These are phyloP conservation scores for Penicillium palitans DNA, from an alignment of 2,329 filamentous ascomycete genomes.

Conservation along the genomic window DNA sequence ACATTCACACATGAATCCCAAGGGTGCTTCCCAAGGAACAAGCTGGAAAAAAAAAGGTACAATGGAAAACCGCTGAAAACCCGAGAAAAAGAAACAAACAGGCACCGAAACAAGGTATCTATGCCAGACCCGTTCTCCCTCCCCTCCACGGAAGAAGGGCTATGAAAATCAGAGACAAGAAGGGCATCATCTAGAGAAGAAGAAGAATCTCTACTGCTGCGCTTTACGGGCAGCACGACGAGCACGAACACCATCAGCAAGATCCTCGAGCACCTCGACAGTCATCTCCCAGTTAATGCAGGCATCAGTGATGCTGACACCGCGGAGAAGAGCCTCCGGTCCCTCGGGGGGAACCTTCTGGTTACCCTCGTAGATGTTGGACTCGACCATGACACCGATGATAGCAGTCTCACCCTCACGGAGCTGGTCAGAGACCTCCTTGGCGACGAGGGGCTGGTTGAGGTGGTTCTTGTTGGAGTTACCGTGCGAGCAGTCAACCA, in stretches of 20 bases:
- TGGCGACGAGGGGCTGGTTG: conserved; percentile 93
- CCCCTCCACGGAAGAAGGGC: background rate
- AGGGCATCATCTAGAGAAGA: conserved; percentile 13
- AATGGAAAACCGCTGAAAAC: conserved; percentile 15
- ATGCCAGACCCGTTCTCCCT: conserved; percentile 6
- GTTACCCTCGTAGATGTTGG: conserved; percentile 88
- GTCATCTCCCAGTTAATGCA: conserved; percentile 94
- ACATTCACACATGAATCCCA: conserved; percentile 9
- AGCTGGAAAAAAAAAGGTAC: conserved; percentile 7
- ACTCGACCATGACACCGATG: conserved; percentile 98
- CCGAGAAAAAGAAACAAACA: conserved; percentile 12
- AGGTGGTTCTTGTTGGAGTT: conserved; percentile 98
- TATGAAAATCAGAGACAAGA: conserved; percentile 4
- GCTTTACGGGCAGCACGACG: conserved; percentile 58
- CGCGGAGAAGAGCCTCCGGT: conserved; percentile 74
- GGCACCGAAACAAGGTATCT: conserved; percentile 8
- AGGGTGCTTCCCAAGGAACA: background rate
- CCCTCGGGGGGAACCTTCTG: conserved; percentile 87
- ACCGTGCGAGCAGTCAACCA: conserved; percentile 98
- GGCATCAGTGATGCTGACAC: conserved; percentile 92
- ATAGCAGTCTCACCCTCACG: conserved; percentile 83
- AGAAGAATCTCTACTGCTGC: conserved; percentile 23
- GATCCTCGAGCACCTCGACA: conserved; percentile 74
- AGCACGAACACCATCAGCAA: conserved; percentile 78
- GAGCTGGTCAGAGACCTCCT: conserved; percentile 78